Base-by-base conservation (phyloP, 306 rosid genomes). In the Amphicarpaea edgeworthii region DNA sequence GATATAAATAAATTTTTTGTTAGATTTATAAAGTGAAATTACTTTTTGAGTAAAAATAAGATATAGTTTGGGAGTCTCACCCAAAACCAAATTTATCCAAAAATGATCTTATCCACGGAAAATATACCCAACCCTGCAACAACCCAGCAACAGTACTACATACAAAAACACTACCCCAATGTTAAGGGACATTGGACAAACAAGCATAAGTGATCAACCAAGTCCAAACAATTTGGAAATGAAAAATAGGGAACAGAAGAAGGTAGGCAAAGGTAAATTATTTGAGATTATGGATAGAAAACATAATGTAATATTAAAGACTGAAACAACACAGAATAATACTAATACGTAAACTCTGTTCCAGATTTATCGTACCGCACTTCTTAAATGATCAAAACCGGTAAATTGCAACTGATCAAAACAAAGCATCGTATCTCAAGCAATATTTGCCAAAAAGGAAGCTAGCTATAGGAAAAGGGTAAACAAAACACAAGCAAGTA, bases 381-480 rank as follows among this genome's bases (percentile, higher is more conserved):
- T 14, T 65, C 68, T 42, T 65, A 34, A 47, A 79, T 16, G 46
- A 53, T 24, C 75, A 77, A 77, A 34, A 73, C 14, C 45, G 79
- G 67, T 68, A 70, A 63, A 77, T 60, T 59, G 70, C 61, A 66
- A 70, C 54, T 0, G 19, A 65, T 72, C 71, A 43, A 73, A 62
- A 61, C 72, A 64, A 63, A 50, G 7, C 51, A 77, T 32, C 38
- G 38, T 66, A 37, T 68, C 73, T 77, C 68, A 73, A 77, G 74
- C 71, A 68, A 68, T 68, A 54, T 30, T 77, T 64, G 71, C 71
- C 66, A 77, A 77, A 53, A 73, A 41, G 54, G 14, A 80, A 81
- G 47, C 40, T 61, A 72, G 72, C 67, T 53, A 79, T 74, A 62
- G 16, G 59, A 47, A 59, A 59, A 73, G 12, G 43, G 43, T 59